Conservation (phyloP, 108 stramenopile genomes). For the Heterococcus sp. region DNA sequence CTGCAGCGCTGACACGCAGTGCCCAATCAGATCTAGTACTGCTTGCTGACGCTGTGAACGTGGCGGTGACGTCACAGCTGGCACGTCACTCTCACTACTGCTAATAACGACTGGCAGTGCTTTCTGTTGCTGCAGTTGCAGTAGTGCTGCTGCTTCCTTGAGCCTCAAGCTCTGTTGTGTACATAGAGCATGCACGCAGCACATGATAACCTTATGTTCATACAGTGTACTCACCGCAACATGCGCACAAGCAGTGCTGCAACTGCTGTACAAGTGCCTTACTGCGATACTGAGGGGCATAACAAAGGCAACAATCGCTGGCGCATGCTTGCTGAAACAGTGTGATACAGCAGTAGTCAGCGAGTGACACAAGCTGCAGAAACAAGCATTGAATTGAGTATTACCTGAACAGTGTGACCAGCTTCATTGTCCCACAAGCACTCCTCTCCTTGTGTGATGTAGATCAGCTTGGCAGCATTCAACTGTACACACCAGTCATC, state of each 20-base stretch:
- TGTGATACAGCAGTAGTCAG: too few species aligned
- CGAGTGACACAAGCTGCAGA: too few species aligned
- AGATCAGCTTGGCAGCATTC: constrained; percentile 77
- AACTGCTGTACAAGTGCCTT: too few species aligned
- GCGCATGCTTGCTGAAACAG: too few species aligned
- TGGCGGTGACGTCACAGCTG: neutral
- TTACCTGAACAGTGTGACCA: neutral
- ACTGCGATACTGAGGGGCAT: too few species aligned
- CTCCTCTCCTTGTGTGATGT: constrained; percentile 68
- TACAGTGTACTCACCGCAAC: too few species aligned
- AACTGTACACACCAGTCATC: constrained; percentile 56
- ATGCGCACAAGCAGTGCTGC: too few species aligned
- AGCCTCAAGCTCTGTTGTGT: constrained; percentile 70
- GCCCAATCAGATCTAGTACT: constrained; percentile 62
- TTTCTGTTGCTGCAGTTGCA: constrained; percentile 26
- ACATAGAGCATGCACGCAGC: too few species aligned
- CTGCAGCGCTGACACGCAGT: constrained; percentile 71
- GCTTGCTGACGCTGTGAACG: neutral
- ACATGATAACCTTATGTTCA: too few species aligned
- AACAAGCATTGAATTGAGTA: too few species aligned
- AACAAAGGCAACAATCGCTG: too few species aligned
- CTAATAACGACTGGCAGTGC: neutral
- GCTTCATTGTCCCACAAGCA: neutral
- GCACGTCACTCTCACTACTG: too few species aligned
- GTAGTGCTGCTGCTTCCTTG: constrained; percentile 69